Evolutionary conservation across 495 filamentous ascomycete genomes (phyloP).

Genomic region (Neurospora sp.): DNA sequence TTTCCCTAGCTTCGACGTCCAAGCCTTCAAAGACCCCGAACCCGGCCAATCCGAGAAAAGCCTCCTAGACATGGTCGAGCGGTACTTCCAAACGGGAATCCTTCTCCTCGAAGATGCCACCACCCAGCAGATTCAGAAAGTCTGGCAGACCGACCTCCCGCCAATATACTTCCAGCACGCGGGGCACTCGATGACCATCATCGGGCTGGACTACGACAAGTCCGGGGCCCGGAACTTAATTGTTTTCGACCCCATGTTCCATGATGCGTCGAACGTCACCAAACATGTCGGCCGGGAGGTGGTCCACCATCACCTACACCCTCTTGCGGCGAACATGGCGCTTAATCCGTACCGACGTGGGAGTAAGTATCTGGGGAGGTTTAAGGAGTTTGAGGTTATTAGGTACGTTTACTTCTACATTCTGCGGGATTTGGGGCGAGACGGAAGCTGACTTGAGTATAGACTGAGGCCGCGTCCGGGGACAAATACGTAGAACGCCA

Average conservation of each 20-base stretch:
- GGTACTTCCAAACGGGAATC: constrained; percentile 55
- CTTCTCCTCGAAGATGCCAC: constrained; percentile 4
- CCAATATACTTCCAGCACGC: constrained; percentile 89
- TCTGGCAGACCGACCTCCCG: constrained; percentile 58
- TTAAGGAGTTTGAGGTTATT: constrained; percentile 67
- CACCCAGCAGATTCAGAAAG: constrained; percentile 27
- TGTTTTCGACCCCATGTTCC: constrained; percentile 84
- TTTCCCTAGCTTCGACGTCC: constrained; percentile 23
- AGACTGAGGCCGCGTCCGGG: not conserved
- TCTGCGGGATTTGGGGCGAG: not conserved
- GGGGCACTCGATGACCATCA: constrained; percentile 86
- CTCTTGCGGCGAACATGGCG: constrained; percentile 17
- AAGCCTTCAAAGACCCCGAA: constrained; percentile 26
- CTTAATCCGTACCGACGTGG: constrained; percentile 65
- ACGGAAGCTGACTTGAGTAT: not conserved
- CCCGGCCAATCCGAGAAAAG: constrained; percentile 20
- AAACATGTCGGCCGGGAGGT: constrained; percentile 38
- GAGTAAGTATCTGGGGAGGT: constrained; percentile 54
- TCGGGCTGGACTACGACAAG: constrained; percentile 65
- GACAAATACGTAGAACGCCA: not conserved
- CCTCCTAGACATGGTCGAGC: constrained; percentile 58
- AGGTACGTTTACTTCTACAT: constrained; percentile 40
- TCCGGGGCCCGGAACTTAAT: constrained; percentile 62
- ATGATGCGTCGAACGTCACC: constrained; percentile 52
- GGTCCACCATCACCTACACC: constrained; percentile 36